Evolutionary conservation across 495 filamentous ascomycete genomes (phyloP), one percentile per base, ranked within the genome.

Genomic region (Xylaria venustula): DNA sequence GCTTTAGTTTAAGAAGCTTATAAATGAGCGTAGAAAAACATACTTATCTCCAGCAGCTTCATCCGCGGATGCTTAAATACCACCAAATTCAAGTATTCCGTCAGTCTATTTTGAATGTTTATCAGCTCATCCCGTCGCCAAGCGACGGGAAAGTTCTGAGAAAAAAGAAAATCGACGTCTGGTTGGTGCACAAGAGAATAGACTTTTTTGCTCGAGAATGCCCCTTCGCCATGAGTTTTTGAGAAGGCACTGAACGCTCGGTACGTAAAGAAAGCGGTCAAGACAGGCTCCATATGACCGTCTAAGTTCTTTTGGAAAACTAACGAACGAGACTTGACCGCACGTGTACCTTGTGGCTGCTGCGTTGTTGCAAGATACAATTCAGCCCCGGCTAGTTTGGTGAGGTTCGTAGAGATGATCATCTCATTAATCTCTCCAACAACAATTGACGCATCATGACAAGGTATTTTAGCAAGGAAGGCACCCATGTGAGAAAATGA

Each of bases 1-100:
- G 47, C 12, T 20, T 50, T 8, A 19, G 19, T 17, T 11, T 22
- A 15, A 17, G 14, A 17, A 2, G n/a, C n/a, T n/a, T n/a, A n/a
- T 12, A 8, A 8, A 30, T 9, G 7, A 14, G 25, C 19, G 11
- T n/a, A 9, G 32, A 22, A 34, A 50, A 34, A 50, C 47, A 1
- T 34, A 50, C 78, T 78, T 40, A 81, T 73, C 53, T 81, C 79
- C 2, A 83, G 65, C 26, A 79, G 67, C 12, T 67, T 69, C 55
- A 77, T 46, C 20, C 40, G 37, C 7, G 74, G 71, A 36, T 72
- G 65, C 62, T 77, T 76, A 54, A 61, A 61, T 17, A 61, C 57
- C 32, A 66, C 47, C 0, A 61, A 41, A 5, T 57, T 36, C n/a
- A 60, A 30, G 46, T 65, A 70, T 37, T 61, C 62, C 14, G 45